phyloP scores from a whole-genome alignment of 495 filamentous ascomycete species.

The Margaritispora aquatica region DNA sequence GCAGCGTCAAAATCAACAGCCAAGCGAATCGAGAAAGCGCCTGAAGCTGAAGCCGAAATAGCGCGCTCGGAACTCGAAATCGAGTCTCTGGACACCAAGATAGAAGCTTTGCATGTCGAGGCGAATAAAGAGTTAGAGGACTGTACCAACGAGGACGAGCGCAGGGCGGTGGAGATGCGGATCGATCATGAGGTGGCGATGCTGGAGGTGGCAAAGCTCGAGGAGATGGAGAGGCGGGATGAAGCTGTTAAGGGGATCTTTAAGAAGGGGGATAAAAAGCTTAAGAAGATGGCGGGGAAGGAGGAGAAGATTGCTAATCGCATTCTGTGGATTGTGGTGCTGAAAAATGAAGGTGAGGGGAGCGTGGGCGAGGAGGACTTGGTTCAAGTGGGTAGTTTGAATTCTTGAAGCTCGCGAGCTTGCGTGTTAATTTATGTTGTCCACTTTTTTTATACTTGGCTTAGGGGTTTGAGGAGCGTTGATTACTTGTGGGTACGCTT shows the following conservation, averaged over 20 bases:
- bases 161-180: neutral
- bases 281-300: slow-evolving; percentile 6
- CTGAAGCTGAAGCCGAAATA: neutral
- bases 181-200: neutral
- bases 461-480: no score
- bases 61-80: neutral
- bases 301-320: slow-evolving; percentile 13
- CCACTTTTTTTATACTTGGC: no score
- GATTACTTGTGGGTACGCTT: no score
- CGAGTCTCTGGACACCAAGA: neutral
- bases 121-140: neutral
- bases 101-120: neutral
- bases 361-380: neutral
- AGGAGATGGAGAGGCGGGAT: slow-evolving; percentile 4
- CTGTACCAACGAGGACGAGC: neutral
- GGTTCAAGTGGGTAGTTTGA: neutral
- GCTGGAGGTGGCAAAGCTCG: neutral
- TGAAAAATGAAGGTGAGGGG: neutral
- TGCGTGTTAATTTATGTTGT: no score
- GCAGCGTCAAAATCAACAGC: neutral
- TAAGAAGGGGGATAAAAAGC: slow-evolving; percentile 7
- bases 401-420: neutral
- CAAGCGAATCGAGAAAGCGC: neutral
- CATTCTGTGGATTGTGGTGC: slow-evolving; percentile 11
- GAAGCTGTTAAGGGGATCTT: neutral